Conservation (phyloP, 2,329 filamentous ascomycete genomes). For the Sclerotinia sclerotiorum region DNA sequence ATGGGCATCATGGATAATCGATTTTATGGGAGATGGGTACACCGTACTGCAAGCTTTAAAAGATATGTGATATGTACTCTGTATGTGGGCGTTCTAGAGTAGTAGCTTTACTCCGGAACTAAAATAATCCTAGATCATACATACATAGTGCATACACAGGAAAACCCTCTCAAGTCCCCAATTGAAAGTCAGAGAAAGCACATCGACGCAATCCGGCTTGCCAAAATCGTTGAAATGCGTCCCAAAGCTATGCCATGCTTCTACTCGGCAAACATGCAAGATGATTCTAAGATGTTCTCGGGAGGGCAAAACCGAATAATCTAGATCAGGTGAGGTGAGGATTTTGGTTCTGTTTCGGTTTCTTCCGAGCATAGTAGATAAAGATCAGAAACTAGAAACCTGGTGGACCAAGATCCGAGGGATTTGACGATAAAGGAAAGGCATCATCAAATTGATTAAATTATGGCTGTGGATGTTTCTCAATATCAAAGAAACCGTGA, state of each 20-base stretch:
- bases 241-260: background rate
- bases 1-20: too few relatives aligned
- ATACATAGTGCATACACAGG: background rate
- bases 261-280: conserved; percentile 13
- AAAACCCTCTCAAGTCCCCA: background rate
- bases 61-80: background rate
- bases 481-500: background rate
- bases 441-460: background rate
- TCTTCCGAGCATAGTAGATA: background rate
- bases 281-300: conserved; percentile 21
- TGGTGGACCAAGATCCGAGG: background rate
- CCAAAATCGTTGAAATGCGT: background rate
- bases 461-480: background rate
- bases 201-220: background rate
- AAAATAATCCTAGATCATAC: conserved; percentile 2
- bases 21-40: too few relatives aligned
- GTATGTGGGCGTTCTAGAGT: background rate
- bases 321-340: conserved; percentile 9
- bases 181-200: background rate
- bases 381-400: background rate
- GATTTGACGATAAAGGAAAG: background rate
- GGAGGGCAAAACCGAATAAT: conserved; percentile 9
- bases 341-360: background rate
- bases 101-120: background rate
- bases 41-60: too few relatives aligned